These are phyloP conservation scores for Neurospora terricola DNA, from an alignment of 495 filamentous ascomycete species.

Conservation along the genomic window DNA sequence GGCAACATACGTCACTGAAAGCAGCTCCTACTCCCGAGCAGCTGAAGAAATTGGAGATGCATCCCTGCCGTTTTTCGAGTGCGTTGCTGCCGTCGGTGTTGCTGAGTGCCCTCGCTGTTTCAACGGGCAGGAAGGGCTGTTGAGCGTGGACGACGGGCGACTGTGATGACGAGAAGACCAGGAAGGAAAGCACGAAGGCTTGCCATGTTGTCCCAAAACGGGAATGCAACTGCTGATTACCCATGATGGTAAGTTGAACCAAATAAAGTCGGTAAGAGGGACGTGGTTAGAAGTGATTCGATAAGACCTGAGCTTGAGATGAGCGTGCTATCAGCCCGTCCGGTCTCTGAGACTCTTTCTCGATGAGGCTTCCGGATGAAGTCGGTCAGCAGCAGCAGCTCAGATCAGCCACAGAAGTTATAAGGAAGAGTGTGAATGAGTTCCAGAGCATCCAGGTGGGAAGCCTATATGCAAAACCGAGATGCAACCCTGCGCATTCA, in stretches of 20 bases:
- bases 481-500: not conserved
- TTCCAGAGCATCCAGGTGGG: not conserved
- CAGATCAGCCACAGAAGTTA: not conserved
- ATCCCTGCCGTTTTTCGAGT: constrained; percentile 18
- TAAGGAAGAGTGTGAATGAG: not conserved
- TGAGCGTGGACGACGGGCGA: constrained; percentile 6
- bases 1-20: constrained; percentile 34
- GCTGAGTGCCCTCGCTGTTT: constrained; percentile 11
- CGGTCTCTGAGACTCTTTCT: not conserved
- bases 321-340: not conserved
- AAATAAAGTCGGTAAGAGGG: not conserved
- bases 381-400: not conserved
- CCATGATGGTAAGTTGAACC: not conserved
- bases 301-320: not conserved
- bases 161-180: constrained; percentile 2
- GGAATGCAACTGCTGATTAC: not conserved
- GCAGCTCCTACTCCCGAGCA: constrained; percentile 28
- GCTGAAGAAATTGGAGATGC: constrained; percentile 32
- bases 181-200: not conserved
- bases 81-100: not conserved
- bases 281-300: not conserved
- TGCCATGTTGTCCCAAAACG: not conserved
- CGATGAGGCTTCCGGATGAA: not conserved
- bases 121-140: constrained; percentile 21
- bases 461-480: not conserved